Evolutionary conservation across 2,329 filamentous ascomycete genomes (phyloP).

Genomic region (Pleomassaria siparia): DNA sequence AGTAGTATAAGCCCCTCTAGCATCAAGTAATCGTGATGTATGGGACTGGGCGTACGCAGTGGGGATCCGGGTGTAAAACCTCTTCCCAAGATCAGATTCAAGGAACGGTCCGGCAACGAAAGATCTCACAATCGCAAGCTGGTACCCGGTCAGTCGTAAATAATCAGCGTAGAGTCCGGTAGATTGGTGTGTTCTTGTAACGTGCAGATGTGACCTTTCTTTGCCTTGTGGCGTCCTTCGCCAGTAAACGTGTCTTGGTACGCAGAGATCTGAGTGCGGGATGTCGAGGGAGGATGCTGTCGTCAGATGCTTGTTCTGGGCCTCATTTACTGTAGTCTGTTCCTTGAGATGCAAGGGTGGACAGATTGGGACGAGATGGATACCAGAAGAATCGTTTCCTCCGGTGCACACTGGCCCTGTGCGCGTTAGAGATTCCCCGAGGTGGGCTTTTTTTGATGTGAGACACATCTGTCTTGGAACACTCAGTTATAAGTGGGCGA

Average conservation of each 20-base stretch:
- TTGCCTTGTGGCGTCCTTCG: constrained; percentile 30
- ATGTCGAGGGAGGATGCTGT: constrained; percentile 33
- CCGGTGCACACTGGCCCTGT: constrained; percentile 5
- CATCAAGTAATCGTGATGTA: constrained; percentile 27
- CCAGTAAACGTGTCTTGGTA: constrained; percentile 6
- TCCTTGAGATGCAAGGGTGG: constrained; percentile 10
- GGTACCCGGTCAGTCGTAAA: constrained; percentile 15
- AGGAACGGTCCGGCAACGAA: constrained; percentile 12
- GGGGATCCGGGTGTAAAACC: constrained; percentile 22
- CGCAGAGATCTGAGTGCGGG: constrained; percentile 20
- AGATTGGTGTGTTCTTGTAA: constrained; percentile 13
- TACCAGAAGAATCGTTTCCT: constrained; percentile 3
- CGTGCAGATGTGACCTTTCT: constrained; percentile 26
- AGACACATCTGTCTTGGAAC: constrained; percentile 1
- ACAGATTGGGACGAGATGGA: constrained; percentile 5
- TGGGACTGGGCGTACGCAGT: constrained; percentile 19
- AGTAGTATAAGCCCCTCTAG: constrained; percentile 26
- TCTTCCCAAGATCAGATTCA: constrained; percentile 11
- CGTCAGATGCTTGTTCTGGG: constrained; percentile 43
- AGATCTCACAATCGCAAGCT: constrained; percentile 12
- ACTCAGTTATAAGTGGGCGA: background rate
- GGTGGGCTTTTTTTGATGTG: background rate
- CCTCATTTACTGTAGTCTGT: constrained; percentile 28
- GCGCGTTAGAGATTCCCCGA: background rate
- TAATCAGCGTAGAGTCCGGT: constrained; percentile 21